These are phyloP conservation scores for Colletotrichum lupini DNA, from an alignment of 2,329 filamentous ascomycete species.

Conservation along the genomic window DNA sequence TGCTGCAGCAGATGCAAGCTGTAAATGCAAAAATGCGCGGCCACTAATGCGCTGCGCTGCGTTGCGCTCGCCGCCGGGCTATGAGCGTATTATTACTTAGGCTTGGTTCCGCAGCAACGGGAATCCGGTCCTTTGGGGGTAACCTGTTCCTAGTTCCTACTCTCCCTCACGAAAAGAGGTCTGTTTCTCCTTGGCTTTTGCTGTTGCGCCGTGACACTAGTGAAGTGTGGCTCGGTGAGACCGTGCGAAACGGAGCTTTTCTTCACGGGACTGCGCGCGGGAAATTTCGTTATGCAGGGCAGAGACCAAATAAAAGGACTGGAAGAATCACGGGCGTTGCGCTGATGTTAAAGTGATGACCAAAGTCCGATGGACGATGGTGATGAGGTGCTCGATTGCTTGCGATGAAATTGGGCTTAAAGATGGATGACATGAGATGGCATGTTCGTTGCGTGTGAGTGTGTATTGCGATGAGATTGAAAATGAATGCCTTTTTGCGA, in stretches of 20 bases:
- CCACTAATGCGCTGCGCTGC: not conserved
- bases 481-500: not conserved
- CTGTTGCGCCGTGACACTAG: constrained; percentile 15
- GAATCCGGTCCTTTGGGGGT: not conserved
- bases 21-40: not conserved
- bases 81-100: not conserved
- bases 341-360: not conserved
- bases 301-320: not conserved
- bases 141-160: not conserved
- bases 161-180: not conserved
- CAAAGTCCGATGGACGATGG: not conserved
- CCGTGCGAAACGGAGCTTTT: constrained; percentile 7
- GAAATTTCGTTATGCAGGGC: not conserved
- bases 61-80: not conserved
- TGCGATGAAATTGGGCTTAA: no score
- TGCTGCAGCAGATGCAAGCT: not conserved
- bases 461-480: not conserved
- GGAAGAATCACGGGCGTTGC: not conserved
- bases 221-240: constrained; percentile 13
- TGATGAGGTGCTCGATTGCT: not conserved
- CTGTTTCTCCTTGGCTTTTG: not conserved
- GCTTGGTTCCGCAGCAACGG: not conserved
- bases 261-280: not conserved
- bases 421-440: no score
- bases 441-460: no score